These are phyloP conservation scores for Backusella westeae DNA, from an alignment of 192 early-diverging fungal genomes.

Conservation along the genomic window DNA sequence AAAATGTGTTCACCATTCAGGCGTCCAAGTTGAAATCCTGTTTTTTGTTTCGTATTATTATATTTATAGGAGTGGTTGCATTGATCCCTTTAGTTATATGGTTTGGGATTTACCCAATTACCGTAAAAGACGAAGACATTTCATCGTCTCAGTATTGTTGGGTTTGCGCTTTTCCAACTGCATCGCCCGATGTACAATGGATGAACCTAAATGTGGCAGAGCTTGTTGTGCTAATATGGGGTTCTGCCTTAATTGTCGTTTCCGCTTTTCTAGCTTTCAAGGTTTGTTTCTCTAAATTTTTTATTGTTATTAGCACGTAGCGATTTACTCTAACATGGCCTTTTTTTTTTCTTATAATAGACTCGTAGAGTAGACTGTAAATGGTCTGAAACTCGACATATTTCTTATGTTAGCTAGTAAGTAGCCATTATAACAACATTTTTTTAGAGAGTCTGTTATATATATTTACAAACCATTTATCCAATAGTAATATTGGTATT, in stretches of 20 bases:
- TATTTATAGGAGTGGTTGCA: background rate
- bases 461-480: background rate
- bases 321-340: background rate
- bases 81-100: slow-evolving; percentile 17
- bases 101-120: slow-evolving; percentile 9
- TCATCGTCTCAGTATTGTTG: slow-evolving; percentile 1
- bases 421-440: slow-evolving; percentile 1
- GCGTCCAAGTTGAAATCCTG: slow-evolving; percentile 26
- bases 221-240: slow-evolving; percentile 11
- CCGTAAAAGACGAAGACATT: background rate
- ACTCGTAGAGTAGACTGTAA: slow-evolving; percentile 41
- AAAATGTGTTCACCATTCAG: slow-evolving; percentile 33
- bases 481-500: slow-evolving; percentile 15
- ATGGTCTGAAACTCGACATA: slow-evolving; percentile 46
- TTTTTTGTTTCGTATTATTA: slow-evolving; percentile 17
- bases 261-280: slow-evolving; percentile 38
- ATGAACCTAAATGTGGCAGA: slow-evolving; percentile 27
- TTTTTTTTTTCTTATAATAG: slow-evolving; percentile 9
- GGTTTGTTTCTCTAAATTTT: background rate
- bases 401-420: slow-evolving; percentile 51
- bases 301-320: slow-evolving; percentile 5
- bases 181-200: slow-evolving; percentile 10
- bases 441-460: background rate
- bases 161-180: slow-evolving; percentile 20
- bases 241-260: slow-evolving; percentile 20